These are phyloP conservation scores for Sungouiella thailandica DNA, from an alignment of 805 yeast species.

Conservation along the genomic window DNA sequence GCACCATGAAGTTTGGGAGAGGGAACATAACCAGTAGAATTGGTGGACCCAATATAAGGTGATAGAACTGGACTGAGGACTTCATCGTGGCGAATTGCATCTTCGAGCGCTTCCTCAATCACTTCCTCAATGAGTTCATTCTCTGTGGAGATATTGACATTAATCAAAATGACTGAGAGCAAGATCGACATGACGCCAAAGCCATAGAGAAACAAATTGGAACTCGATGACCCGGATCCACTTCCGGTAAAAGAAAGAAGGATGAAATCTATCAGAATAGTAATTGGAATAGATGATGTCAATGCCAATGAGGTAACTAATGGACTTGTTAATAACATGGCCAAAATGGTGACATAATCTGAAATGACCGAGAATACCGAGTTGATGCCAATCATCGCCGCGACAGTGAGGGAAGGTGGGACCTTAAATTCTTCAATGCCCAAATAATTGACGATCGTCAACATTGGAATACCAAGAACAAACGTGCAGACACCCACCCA, in stretches of 20 bases:
- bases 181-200: constrained; percentile 46
- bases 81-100: constrained; percentile 44
- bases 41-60: constrained; percentile 30
- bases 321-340: constrained; percentile 51
- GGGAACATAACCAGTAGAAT: constrained; percentile 1
- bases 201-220: constrained; percentile 29
- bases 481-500: constrained; percentile 41
- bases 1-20: background rate
- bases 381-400: constrained; percentile 32
- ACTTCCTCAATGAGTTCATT: constrained; percentile 42
- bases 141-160: constrained; percentile 38
- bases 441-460: constrained; percentile 29
- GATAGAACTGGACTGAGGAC: constrained; percentile 42
- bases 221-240: constrained; percentile 11
- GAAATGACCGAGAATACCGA: constrained; percentile 45
- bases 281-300: constrained; percentile 49
- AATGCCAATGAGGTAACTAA: constrained; percentile 47
- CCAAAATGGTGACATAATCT: constrained; percentile 47
- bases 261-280: constrained; percentile 45
- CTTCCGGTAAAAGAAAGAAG: constrained; percentile 21
- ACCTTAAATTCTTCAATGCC: constrained; percentile 38
- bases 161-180: constrained; percentile 43
- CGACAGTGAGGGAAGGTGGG: constrained; percentile 31
- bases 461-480: constrained; percentile 34
- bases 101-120: constrained; percentile 44